Evolutionary conservation across 805 yeast species (phyloP).

Genomic region (Saturnispora sanitii): DNA sequence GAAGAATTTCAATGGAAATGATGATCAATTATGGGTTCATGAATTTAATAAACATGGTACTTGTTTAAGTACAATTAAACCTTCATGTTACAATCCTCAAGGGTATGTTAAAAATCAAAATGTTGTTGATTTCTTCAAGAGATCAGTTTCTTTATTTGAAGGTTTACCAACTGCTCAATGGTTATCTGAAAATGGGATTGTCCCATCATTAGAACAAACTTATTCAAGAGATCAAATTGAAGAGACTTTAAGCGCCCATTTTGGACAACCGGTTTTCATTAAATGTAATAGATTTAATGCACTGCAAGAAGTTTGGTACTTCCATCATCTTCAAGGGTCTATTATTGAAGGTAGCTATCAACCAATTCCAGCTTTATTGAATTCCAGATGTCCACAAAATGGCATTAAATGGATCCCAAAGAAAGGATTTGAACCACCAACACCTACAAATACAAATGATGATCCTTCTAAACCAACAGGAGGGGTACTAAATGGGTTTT

Average conservation of each 20-base stretch:
- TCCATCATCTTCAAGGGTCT: constrained; percentile 65
- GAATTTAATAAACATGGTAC: constrained; percentile 94
- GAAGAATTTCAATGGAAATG: constrained; percentile 66
- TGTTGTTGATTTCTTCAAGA: constrained; percentile 62
- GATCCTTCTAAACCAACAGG: constrained; percentile 26
- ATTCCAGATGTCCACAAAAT: constrained; percentile 53
- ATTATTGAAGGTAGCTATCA: constrained; percentile 53
- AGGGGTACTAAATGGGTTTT: constrained; percentile 34
- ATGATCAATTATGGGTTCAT: constrained; percentile 72
- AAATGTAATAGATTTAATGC: constrained; percentile 47
- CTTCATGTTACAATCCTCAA: constrained; percentile 48
- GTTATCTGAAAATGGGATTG: constrained; percentile 58
- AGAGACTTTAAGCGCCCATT: constrained; percentile 39
- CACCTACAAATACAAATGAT: constrained; percentile 22
- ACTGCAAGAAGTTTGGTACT: constrained; percentile 70
- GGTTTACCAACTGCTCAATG: constrained; percentile 58
- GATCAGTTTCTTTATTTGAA: constrained; percentile 48
- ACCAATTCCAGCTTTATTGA: constrained; percentile 48
- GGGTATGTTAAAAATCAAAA: constrained; percentile 27
- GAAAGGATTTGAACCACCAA: constrained; percentile 22
- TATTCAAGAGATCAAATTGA: constrained; percentile 50
- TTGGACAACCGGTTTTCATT: constrained; percentile 49
- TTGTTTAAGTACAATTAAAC: constrained; percentile 72
- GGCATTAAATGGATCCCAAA: constrained; percentile 74
- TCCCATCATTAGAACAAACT: constrained; percentile 48